phyloP scores from a whole-genome alignment of 2,329 filamentous ascomycete genomes.

The Diaporthe ilicicola region DNA sequence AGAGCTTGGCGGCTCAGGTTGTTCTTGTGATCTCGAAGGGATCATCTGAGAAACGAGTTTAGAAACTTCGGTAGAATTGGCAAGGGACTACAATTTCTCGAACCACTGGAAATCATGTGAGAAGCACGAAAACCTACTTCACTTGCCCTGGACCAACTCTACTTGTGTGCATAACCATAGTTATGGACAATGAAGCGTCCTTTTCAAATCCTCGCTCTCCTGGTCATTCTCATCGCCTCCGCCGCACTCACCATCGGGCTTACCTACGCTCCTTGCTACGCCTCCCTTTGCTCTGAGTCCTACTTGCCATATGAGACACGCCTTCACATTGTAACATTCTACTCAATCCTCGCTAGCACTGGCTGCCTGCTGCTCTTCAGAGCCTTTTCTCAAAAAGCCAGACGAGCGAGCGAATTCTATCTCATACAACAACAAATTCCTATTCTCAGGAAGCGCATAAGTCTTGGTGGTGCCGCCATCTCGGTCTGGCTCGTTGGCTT shows the following conservation, averaged over 20 bases:
- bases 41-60: too few species aligned
- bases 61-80: neutral
- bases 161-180: too few species aligned
- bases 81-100: too few species aligned
- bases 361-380: conserved; percentile 13
- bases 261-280: conserved; percentile 33
- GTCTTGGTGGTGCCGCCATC: conserved; percentile 22
- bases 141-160: too few species aligned
- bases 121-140: neutral
- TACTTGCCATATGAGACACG: conserved; percentile 31
- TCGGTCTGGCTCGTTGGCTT: conserved; percentile 28
- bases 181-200: neutral
- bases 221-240: neutral
- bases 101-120: neutral
- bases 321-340: conserved; percentile 30
- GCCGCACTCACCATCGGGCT: conserved; percentile 30
- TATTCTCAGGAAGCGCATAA: conserved; percentile 14
- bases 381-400: neutral
- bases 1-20: too few species aligned
- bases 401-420: conserved; percentile 10
- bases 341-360: conserved; percentile 26
- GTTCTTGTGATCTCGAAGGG: too few species aligned
- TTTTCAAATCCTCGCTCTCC: neutral
- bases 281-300: conserved; percentile 32
- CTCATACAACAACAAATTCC: neutral